Evolutionary conservation across 2,329 filamentous ascomycete genomes (phyloP), one percentile per base, ranked within the genome.

Genomic region (Penicillium sumatraense): DNA sequence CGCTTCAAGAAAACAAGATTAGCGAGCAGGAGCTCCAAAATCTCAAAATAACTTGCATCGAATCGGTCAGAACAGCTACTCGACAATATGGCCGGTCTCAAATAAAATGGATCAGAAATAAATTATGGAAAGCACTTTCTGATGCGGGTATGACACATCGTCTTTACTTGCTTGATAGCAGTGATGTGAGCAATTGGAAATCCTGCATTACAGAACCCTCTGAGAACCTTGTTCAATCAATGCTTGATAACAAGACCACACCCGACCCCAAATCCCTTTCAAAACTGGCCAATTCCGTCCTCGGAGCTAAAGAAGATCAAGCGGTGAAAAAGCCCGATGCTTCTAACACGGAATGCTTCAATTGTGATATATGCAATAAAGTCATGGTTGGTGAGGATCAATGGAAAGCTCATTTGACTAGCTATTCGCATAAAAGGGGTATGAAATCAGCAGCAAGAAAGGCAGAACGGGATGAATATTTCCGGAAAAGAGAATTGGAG

Each of bases 31-130:
- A 83, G 3, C 73, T 89, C 1, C 79, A 83, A 18, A 78, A 78
- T 16, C 71, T 92, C 13, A 86, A 83, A 61, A 63, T 70, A 1
- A 69, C 80, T 1, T 88, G 86, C 1, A 75, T 96, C 0, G 89
- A 93, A 60, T 83, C 86, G 47, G 93, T 91, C 60, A 91, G 96
- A 70, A 83, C 85, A 5, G 90, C 90, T 2, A 99, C 93, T 0
- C 84, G 91, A 9, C 91, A 93, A 63, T 99, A 99, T 68, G 90
- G 93, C 2, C 89, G 86, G 57, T 86, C 89, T 7, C 95, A 99
- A 72, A 78, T 90, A 16, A 85, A 88, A 55, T 99, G 93, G 91
- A 96, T 98, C 52, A 84, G 88, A 14, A 84, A 88, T 62, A 96
- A 96, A 68, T 82, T 96, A 23, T 82, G 95, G 38, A 86, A 88